These are phyloP conservation scores for Parmelia sp. DNA, from an alignment of 495 filamentous ascomycete species.

Conservation along the genomic window DNA sequence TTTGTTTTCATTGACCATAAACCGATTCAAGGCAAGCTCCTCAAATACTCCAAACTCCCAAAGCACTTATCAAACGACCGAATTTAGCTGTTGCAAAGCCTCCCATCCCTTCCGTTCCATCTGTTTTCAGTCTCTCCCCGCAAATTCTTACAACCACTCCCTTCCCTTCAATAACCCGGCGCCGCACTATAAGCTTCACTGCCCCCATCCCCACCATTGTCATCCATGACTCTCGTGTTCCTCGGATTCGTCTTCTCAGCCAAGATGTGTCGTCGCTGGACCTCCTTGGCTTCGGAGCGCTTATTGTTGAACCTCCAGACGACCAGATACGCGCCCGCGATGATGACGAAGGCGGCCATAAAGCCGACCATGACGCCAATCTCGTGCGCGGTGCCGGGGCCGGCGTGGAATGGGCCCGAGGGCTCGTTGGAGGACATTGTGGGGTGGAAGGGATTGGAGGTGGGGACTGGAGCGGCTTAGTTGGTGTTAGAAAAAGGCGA, in stretches of 20 bases:
- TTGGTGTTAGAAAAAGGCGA: background rate
- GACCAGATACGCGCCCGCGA: conserved; percentile 34
- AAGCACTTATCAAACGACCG: background rate
- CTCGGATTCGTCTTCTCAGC: conserved; percentile 6
- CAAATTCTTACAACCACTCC: background rate
- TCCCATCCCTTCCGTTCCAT: background rate
- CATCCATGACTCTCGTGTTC: conserved; percentile 8
- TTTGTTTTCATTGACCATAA: background rate
- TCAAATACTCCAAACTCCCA: background rate
- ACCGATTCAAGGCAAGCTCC: background rate
- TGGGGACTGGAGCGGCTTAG: conserved; percentile 2
- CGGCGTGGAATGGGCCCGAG: conserved; percentile 14
- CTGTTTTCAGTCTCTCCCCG: background rate
- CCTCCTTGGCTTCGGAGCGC: conserved; percentile 8
- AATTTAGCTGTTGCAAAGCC: background rate
- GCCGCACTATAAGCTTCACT: conserved; percentile 32
- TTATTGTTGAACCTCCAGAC: conserved; percentile 32
- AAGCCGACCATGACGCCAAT: conserved; percentile 43
- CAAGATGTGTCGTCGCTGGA: conserved; percentile 24
- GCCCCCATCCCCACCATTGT: conserved; percentile 18
- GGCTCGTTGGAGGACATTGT: conserved; percentile 3
- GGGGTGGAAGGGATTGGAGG: background rate
- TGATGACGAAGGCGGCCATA: conserved; percentile 34
- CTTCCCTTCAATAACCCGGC: conserved; percentile 14
- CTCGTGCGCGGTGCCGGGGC: conserved; percentile 30